Evolutionary conservation across 495 filamentous ascomycete genomes (phyloP).

Genomic region (Halenospora varia): DNA sequence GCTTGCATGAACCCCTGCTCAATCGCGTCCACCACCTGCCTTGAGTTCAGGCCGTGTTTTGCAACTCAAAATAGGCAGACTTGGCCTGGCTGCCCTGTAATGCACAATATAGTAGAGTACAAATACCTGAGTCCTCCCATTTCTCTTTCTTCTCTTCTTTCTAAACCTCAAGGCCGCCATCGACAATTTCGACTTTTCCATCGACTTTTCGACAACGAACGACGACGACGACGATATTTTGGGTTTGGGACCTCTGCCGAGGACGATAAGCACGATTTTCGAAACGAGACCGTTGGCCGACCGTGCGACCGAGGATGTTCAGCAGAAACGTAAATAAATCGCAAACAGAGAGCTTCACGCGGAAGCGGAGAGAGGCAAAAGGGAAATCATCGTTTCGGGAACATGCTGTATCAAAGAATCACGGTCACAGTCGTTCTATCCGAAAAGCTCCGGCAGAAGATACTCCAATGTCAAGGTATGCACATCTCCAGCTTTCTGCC

Average conservation of each 20-base stretch:
- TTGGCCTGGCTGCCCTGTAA: slow-evolving; percentile 1
- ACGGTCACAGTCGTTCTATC: slow-evolving; percentile 16
- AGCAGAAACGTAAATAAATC: slow-evolving; percentile 23
- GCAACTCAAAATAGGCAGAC: not conserved
- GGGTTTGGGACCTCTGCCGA: no score
- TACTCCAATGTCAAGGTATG: slow-evolving; percentile 15
- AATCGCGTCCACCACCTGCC: slow-evolving; percentile 1
- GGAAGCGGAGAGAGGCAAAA: slow-evolving; percentile 13
- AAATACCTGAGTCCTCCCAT: slow-evolving; percentile 3
- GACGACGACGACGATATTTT: not conserved
- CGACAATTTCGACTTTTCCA: slow-evolving; percentile 1
- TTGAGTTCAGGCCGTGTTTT: not conserved
- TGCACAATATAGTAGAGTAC: not conserved
- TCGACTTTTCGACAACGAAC: slow-evolving; percentile 1
- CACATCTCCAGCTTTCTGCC: not conserved
- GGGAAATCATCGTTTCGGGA: slow-evolving; percentile 23
- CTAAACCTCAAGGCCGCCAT: not conserved
- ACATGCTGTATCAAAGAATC: slow-evolving; percentile 26
- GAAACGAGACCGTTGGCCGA: not conserved
- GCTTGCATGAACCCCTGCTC: not conserved
- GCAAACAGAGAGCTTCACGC: slow-evolving; percentile 25
- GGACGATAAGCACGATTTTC: not conserved
- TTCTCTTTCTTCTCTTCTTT: not conserved
- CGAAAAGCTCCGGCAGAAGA: slow-evolving; percentile 22
- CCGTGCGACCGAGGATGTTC: slow-evolving; percentile 22